Percentiles rank a stretch among this genome's conserved stretches.
These are phyloP conservation scores for Penicillium salamii DNA, from an alignment of 495 filamentous ascomycete species.

Conservation along the genomic window DNA sequence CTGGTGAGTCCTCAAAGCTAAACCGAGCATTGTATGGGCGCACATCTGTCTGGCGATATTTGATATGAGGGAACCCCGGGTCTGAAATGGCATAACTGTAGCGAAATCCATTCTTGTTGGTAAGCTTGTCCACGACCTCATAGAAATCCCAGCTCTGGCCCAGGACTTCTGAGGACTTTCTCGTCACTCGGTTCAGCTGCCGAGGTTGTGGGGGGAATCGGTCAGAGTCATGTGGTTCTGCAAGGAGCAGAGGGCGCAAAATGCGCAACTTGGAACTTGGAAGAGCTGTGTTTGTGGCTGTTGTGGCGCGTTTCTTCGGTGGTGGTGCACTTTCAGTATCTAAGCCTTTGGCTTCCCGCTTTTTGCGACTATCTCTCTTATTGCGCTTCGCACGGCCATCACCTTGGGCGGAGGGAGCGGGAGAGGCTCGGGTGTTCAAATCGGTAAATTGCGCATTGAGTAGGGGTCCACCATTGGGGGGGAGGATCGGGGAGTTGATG, in stretches of 20 bases:
- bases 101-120: slow-evolving; percentile 86
- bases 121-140: slow-evolving; percentile 60
- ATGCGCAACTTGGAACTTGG: slow-evolving; percentile 33
- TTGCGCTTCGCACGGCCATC: slow-evolving; percentile 43
- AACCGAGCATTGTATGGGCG: slow-evolving; percentile 77
- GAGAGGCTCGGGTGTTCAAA: slow-evolving; percentile 36
- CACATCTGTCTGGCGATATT: slow-evolving; percentile 85
- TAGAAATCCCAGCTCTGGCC: slow-evolving; percentile 44
- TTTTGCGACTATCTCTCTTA: slow-evolving; percentile 59
- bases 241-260: slow-evolving; percentile 30
- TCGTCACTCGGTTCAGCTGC: slow-evolving; percentile 38
- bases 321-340: slow-evolving; percentile 37
- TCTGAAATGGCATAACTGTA: slow-evolving; percentile 93
- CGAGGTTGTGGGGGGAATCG: slow-evolving; percentile 39
- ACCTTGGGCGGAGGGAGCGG: slow-evolving; percentile 36
- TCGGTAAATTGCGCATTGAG: slow-evolving; percentile 33
- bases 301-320: slow-evolving; percentile 35
- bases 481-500: slow-evolving; percentile 41
- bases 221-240: slow-evolving; percentile 39
- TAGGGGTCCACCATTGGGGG: slow-evolving; percentile 26
- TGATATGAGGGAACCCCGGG: slow-evolving; percentile 76
- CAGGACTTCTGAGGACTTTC: slow-evolving; percentile 32
- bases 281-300: slow-evolving; percentile 28
- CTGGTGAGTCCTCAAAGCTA: slow-evolving; percentile 87
- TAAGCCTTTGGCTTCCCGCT: slow-evolving; percentile 68